Evolutionary conservation across 2,329 filamentous ascomycete genomes (phyloP).

Genomic region (Diaporthe caulivora): DNA sequence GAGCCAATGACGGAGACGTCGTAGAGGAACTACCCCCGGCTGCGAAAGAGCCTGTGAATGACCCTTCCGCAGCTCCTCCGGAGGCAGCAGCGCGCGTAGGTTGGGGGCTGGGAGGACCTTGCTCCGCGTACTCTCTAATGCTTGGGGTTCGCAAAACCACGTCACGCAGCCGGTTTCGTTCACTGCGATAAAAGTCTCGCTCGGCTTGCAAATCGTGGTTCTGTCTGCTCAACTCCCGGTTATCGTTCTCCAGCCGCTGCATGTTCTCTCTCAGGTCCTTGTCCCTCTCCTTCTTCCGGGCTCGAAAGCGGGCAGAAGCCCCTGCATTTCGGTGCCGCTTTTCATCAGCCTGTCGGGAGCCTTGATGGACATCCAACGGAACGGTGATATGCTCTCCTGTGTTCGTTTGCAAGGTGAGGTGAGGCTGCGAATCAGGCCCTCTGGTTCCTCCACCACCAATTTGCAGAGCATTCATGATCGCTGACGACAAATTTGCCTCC

Average conservation of each 20-base stretch:
- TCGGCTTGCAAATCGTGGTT: slow-evolving; percentile 70
- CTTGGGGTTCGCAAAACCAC: slow-evolving; percentile 71
- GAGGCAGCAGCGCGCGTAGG: slow-evolving; percentile 42
- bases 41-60: slow-evolving; percentile 34
- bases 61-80: slow-evolving; percentile 34
- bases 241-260: slow-evolving; percentile 75
- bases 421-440: slow-evolving; percentile 39
- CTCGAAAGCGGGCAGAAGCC: slow-evolving; percentile 85
- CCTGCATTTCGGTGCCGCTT: slow-evolving; percentile 88
- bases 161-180: slow-evolving; percentile 79
- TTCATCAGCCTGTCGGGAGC: slow-evolving; percentile 85
- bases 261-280: slow-evolving; percentile 78
- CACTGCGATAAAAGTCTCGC: slow-evolving; percentile 78
- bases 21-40: slow-evolving; percentile 35
- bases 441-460: slow-evolving; percentile 29
- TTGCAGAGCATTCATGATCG: slow-evolving; percentile 39
- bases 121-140: slow-evolving; percentile 64
- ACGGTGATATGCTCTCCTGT: slow-evolving; percentile 64
- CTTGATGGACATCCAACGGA: slow-evolving; percentile 83
- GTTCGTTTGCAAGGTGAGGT: slow-evolving; percentile 40
- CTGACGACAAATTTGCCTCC: slow-evolving; percentile 36
- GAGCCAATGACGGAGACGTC: slow-evolving; percentile 45
- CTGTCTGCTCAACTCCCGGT: slow-evolving; percentile 72
- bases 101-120: slow-evolving; percentile 65
- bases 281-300: slow-evolving; percentile 85